Conservation (phyloP, 176 grass and related monocot genomes). For the Musa schizocarpa region DNA sequence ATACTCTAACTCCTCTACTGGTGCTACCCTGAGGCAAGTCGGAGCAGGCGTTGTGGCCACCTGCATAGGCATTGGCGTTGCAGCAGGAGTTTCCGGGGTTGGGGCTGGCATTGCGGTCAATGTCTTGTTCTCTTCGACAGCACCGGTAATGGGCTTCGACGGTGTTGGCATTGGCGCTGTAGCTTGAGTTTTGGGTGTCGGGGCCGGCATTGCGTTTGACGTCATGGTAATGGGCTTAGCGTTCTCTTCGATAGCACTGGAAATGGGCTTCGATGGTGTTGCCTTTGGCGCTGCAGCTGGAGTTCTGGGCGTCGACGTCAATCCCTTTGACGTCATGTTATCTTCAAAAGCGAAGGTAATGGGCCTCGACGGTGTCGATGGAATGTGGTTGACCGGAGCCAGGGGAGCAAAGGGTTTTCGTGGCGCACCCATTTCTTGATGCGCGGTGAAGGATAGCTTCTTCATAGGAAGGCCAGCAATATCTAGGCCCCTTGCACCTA, state of each 20-base stretch:
- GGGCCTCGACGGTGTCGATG: slow-evolving; percentile 17
- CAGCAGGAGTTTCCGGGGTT: slow-evolving; percentile 31
- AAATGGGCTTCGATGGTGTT: not conserved
- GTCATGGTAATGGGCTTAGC: not conserved
- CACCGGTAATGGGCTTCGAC: not conserved
- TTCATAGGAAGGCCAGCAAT: slow-evolving; percentile 29
- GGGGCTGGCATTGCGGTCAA: not conserved
- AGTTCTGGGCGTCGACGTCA: slow-evolving; percentile 22
- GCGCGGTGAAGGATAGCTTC: slow-evolving; percentile 33
- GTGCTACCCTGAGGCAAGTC: slow-evolving; percentile 21
- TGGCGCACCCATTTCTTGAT: slow-evolving; percentile 24
- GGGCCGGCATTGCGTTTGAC: slow-evolving; percentile 25
- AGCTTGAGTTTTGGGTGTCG: slow-evolving; percentile 21
- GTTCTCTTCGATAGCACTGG: not conserved
- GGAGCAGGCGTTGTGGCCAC: slow-evolving; percentile 36
- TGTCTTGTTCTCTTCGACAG: not conserved
- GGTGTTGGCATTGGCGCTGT: not conserved
- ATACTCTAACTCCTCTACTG: slow-evolving; percentile 25
- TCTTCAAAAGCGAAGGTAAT: not conserved
- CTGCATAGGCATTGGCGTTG: slow-evolving; percentile 33
- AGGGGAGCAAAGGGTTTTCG: slow-evolving; percentile 58
- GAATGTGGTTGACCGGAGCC: slow-evolving; percentile 15
- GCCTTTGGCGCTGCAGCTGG: slow-evolving; percentile 4
- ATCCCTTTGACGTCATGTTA: not conserved
- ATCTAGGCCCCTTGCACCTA: slow-evolving; percentile 42